phyloP scores from a whole-genome alignment of 345 rosid genomes.

The Isatis tinctoria region DNA sequence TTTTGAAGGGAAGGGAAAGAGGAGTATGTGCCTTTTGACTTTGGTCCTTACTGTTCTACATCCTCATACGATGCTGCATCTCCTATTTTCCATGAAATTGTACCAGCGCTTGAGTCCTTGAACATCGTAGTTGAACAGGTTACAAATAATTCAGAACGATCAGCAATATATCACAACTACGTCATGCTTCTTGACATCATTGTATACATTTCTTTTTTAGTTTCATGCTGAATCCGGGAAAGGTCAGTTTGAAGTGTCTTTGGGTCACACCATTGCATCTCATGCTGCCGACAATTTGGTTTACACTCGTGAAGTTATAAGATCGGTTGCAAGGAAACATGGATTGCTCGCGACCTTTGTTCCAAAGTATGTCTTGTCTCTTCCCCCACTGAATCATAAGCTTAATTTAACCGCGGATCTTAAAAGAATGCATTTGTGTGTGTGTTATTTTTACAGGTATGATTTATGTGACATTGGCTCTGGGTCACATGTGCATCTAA shows the following conservation, averaged over 20 bases:
- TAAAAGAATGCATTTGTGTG: background rate
- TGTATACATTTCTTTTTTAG: constrained; percentile 28
- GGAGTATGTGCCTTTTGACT: constrained; percentile 80
- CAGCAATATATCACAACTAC: background rate
- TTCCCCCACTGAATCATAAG: background rate
- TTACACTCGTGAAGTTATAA: constrained; percentile 72
- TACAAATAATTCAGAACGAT: background rate
- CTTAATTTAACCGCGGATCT: background rate
- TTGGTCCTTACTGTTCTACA: constrained; percentile 68
- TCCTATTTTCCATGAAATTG: constrained; percentile 59
- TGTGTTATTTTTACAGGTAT: constrained; percentile 46
- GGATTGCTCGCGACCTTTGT: constrained; percentile 80
- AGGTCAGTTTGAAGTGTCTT: constrained; percentile 84
- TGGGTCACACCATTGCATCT: constrained; percentile 53
- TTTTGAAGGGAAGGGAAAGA: constrained; percentile 66
- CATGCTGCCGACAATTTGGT: constrained; percentile 82
- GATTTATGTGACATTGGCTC: constrained; percentile 83
- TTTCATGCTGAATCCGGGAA: constrained; percentile 86
- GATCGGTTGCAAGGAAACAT: constrained; percentile 80
- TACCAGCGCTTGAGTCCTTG: constrained; percentile 57
- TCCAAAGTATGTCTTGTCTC: constrained; percentile 65
- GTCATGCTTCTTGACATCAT: constrained; percentile 3
- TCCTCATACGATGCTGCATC: constrained; percentile 67
- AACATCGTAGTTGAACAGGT: constrained; percentile 87
- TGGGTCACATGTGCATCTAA: constrained; percentile 93